These are phyloP conservation scores for Neonectria sp. DNA, from an alignment of 2,329 filamentous ascomycete species.

Conservation along the genomic window DNA sequence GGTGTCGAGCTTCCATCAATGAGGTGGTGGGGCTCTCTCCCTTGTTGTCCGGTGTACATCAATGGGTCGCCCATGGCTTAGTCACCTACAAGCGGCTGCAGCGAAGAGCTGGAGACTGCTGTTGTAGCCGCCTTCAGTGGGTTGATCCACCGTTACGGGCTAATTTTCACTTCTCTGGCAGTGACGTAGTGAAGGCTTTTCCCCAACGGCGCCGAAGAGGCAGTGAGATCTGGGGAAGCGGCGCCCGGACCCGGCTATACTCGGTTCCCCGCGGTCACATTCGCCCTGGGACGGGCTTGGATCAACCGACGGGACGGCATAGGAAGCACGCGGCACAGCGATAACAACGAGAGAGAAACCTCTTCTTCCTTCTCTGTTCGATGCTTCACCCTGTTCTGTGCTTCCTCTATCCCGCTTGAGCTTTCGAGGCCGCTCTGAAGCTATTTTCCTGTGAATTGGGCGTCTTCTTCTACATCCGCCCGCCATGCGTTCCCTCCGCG, in stretches of 20 bases:
- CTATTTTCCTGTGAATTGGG: slow-evolving; percentile 33
- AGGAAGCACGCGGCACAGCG: slow-evolving; percentile 46
- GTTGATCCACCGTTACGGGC: slow-evolving; percentile 9
- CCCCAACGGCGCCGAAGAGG: slow-evolving; percentile 31
- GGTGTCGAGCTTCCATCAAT: not conserved
- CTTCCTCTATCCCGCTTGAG: slow-evolving; percentile 1
- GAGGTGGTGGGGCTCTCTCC: slow-evolving; percentile 1
- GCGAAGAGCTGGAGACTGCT: not conserved
- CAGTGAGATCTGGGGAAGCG: slow-evolving; percentile 44
- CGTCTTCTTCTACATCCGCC: slow-evolving; percentile 19
- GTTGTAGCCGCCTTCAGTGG: slow-evolving; percentile 4
- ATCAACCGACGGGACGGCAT: slow-evolving; percentile 45
- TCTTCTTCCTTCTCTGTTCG: slow-evolving; percentile 29
- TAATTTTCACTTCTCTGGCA: not conserved
- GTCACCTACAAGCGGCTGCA: too few species aligned
- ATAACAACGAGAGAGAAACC: slow-evolving; percentile 28
- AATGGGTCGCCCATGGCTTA: too few species aligned
- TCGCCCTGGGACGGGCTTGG: slow-evolving; percentile 41
- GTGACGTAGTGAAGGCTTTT: slow-evolving; percentile 47
- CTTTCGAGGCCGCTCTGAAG: slow-evolving; percentile 29
- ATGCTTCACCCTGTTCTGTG: slow-evolving; percentile 20
- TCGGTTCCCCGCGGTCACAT: slow-evolving; percentile 52
- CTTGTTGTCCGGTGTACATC: not conserved
- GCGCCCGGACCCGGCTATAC: slow-evolving; percentile 48
- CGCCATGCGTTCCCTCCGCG: slow-evolving; percentile 70